Percentiles rank a stretch among this genome's conserved stretches.
Conservation (phyloP, 352 stramenopile species). For the Pythium scleroteichum region DNA sequence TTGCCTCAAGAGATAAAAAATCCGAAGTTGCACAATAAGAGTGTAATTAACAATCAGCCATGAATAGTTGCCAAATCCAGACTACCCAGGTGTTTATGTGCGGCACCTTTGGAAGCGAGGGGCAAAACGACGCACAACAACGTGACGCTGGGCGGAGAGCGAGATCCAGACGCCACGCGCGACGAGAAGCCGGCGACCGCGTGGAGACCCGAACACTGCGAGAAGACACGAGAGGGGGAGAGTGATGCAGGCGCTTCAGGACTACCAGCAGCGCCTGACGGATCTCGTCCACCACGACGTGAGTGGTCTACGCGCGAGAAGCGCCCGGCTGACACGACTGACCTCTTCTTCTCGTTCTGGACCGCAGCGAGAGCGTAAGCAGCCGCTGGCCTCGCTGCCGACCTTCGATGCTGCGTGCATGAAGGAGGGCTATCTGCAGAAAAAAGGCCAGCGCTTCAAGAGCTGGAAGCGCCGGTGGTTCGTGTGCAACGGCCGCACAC, state of each 20-base stretch:
- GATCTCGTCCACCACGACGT: constrained; percentile 76
- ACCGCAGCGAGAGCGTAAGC: constrained; percentile 56
- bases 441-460: constrained; percentile 82
- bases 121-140: constrained; percentile 24
- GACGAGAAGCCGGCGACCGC: constrained; percentile 12
- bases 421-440: constrained; percentile 85
- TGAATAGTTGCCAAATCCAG: constrained; percentile 14
- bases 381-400: constrained; percentile 43
- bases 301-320: background rate
- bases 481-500: constrained; percentile 76
- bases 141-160: constrained; percentile 13
- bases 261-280: constrained; percentile 78
- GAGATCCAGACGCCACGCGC: constrained; percentile 9
- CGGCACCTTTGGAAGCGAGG: background rate
- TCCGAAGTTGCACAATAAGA: constrained; percentile 20
- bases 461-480: constrained; percentile 87
- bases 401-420: constrained; percentile 66
- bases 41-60: background rate
- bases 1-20: constrained; percentile 18
- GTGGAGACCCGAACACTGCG: constrained; percentile 1
- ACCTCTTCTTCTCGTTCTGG: background rate
- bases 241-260: constrained; percentile 67
- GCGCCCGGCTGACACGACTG: background rate
- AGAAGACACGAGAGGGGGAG: background rate
- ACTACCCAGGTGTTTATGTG: constrained; percentile 14